Conservation (phyloP, 805 yeast species). For the Spathaspora hagerdaliae region DNA sequence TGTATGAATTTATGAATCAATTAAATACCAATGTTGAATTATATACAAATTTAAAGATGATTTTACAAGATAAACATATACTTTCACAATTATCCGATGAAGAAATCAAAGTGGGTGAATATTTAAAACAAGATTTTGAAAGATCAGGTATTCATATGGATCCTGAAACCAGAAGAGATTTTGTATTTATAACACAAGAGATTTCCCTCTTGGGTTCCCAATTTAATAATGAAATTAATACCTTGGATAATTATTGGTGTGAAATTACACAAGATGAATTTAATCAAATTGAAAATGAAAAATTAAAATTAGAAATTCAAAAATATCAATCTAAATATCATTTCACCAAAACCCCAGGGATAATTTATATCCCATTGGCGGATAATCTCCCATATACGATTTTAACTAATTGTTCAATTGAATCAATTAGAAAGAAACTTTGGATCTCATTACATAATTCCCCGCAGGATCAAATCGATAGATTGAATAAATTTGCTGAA, state of each 20-base stretch:
- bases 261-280: conserved; percentile 27
- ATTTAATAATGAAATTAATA: conserved; percentile 51
- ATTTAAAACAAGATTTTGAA: conserved; percentile 79
- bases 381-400: conserved; percentile 66
- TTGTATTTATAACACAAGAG: conserved; percentile 73
- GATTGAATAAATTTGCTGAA: conserved; percentile 56
- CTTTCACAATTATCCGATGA: conserved; percentile 51
- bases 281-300: conserved; percentile 17
- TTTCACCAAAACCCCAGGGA: conserved; percentile 1
- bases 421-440: conserved; percentile 55
- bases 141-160: conserved; percentile 86
- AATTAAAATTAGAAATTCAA: conserved; percentile 22
- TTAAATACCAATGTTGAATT: conserved; percentile 79
- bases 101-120: conserved; percentile 77
- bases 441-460: conserved; percentile 77
- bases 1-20: conserved; percentile 92
- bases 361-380: conserved; percentile 32
- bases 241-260: conserved; percentile 34
- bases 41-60: conserved; percentile 54
- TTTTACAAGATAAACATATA: conserved; percentile 40
- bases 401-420: conserved; percentile 53
- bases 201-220: conserved; percentile 80
- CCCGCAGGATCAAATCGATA: conserved; percentile 55
- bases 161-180: conserved; percentile 57
- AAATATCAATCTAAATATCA: conserved; percentile 22